A percentile compares a stretch with the other conserved stretches of the same genome.
phyloP scores from a whole-genome alignment of 2,329 filamentous ascomycete species.

The Colletotrichum falcatum region DNA sequence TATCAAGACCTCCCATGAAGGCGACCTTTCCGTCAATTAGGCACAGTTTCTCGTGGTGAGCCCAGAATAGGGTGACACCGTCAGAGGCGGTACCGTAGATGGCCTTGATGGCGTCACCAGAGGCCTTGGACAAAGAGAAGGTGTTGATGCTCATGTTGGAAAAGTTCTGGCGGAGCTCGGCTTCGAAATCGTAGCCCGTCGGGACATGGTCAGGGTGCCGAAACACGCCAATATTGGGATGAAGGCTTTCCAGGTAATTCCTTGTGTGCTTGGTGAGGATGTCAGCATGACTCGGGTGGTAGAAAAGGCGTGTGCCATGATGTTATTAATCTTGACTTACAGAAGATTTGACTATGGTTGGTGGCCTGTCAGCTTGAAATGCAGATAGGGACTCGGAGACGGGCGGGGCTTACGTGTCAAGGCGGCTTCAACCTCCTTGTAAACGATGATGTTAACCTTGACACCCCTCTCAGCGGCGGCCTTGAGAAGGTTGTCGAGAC shows the following conservation, averaged over 20 bases:
- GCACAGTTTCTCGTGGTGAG: slow-evolving; percentile 92
- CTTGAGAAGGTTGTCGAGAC: slow-evolving; percentile 84
- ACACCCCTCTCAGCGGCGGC: slow-evolving; percentile 88
- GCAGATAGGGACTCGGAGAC: slow-evolving; percentile 43
- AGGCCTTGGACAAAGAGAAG: slow-evolving; percentile 72
- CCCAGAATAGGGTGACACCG: slow-evolving; percentile 89
- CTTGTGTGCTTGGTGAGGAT: slow-evolving; percentile 74
- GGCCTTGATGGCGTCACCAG: slow-evolving; percentile 78
- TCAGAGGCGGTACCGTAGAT: slow-evolving; percentile 82
- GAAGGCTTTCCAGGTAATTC: slow-evolving; percentile 78
- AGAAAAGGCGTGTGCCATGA: slow-evolving; percentile 52
- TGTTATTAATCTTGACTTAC: slow-evolving; percentile 63
- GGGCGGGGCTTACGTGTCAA: slow-evolving; percentile 76
- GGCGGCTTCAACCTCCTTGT: slow-evolving; percentile 89
- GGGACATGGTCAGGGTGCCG: slow-evolving; percentile 90
- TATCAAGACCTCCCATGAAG: slow-evolving; percentile 92
- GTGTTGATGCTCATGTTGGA: slow-evolving; percentile 59
- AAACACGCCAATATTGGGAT: slow-evolving; percentile 89
- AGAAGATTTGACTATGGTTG: slow-evolving; percentile 53
- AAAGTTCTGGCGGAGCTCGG: slow-evolving; percentile 75
- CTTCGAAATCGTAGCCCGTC: slow-evolving; percentile 74
- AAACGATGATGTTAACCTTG: slow-evolving; percentile 86
- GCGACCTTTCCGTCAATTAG: slow-evolving; percentile 81
- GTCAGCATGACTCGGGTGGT: slow-evolving; percentile 26
- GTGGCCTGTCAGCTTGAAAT: slow-evolving; percentile 35